Conservation (phyloP, 768 basidiomycete genomes). For the Inosperma sp. region DNA sequence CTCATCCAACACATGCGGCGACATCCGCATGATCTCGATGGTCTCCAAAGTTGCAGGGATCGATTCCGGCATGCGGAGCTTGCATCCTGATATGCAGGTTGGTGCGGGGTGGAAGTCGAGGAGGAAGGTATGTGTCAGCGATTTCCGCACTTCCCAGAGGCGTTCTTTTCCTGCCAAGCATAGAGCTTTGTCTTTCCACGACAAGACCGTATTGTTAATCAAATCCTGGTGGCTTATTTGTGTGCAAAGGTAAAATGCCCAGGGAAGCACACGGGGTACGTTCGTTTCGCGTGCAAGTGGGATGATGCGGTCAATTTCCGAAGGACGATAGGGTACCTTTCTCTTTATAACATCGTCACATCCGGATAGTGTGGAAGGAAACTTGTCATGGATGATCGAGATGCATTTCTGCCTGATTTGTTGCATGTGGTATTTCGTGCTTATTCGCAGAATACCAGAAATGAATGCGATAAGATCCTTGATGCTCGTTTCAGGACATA, state of each 20-base stretch:
- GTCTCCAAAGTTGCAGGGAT: constrained; percentile 27
- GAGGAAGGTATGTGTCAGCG: constrained; percentile 32
- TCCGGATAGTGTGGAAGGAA: constrained; percentile 37
- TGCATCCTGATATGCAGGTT: constrained; percentile 27
- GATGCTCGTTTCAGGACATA: constrained; percentile 31
- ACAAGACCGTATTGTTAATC: constrained; percentile 31
- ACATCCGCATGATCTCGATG: constrained; percentile 31
- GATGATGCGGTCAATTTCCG: constrained; percentile 38
- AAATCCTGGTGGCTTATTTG: constrained; percentile 35
- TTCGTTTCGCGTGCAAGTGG: constrained; percentile 38
- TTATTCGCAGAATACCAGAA: constrained; percentile 39
- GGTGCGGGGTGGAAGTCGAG: constrained; percentile 33
- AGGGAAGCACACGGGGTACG: constrained; percentile 39
- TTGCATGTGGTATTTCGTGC: constrained; percentile 41
- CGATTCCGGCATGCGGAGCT: constrained; percentile 19
- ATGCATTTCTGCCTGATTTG: constrained; percentile 37
- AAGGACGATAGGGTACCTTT: constrained; percentile 33
- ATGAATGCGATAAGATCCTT: constrained; percentile 36
- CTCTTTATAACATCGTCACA: constrained; percentile 37
- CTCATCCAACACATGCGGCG: constrained; percentile 37
- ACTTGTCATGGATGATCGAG: constrained; percentile 35
- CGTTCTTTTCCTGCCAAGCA: constrained; percentile 38
- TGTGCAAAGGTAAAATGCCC: constrained; percentile 44
- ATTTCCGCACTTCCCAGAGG: constrained; percentile 39
- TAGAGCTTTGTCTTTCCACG: constrained; percentile 40